A percentile compares a stretch with the other conserved stretches of the same genome.
These are phyloP conservation scores for Coemansia umbellata DNA, from an alignment of 192 early-diverging fungal species.

Conservation along the genomic window DNA sequence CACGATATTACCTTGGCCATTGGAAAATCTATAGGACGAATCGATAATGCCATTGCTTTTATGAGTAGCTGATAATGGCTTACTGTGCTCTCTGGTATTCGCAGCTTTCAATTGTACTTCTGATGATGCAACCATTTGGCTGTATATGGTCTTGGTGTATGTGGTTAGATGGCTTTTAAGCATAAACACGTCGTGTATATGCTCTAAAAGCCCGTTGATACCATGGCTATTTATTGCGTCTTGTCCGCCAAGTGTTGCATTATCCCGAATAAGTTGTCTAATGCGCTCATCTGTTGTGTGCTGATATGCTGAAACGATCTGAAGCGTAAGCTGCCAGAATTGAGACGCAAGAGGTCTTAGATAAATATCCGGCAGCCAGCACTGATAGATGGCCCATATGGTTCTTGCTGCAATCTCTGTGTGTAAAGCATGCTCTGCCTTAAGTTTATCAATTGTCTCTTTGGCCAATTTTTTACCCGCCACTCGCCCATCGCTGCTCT, in stretches of 20 bases:
- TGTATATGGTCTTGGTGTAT: slow-evolving; percentile 1
- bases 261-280: slow-evolving; percentile 8
- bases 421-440: not conserved
- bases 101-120: no score
- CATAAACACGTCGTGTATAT: slow-evolving; percentile 19
- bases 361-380: slow-evolving; percentile 31
- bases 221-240: not conserved
- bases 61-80: no score
- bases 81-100: no score
- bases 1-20: no score
- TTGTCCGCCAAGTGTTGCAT: not conserved
- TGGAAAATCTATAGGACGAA: no score
- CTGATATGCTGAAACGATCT: slow-evolving; percentile 25
- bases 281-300: slow-evolving; percentile 5
- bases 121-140: not conserved
- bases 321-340: slow-evolving; percentile 44
- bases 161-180: not conserved
- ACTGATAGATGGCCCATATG: slow-evolving; percentile 18
- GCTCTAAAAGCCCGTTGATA: slow-evolving; percentile 12
- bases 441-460: not conserved
- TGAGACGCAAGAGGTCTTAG: slow-evolving; percentile 21
- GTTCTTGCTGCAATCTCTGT: slow-evolving; percentile 17
- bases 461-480: not conserved
- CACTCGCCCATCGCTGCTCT: not conserved
- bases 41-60: not conserved